Conservation (phyloP, 2,329 filamentous ascomycete genomes). For the Cercospora zeina region DNA sequence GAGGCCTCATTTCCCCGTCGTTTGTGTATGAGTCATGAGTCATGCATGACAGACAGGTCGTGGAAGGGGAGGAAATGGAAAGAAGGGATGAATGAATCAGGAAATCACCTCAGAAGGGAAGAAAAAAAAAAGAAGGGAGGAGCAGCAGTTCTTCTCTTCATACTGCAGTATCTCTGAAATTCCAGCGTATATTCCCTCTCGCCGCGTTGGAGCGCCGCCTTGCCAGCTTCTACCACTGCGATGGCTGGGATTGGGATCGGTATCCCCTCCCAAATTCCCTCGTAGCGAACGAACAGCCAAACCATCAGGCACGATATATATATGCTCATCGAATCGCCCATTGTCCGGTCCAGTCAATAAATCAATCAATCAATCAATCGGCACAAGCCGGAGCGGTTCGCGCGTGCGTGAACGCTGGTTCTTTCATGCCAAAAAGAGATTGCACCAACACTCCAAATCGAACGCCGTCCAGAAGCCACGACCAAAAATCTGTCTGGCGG, state of each 20-base stretch:
- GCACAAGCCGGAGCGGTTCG: background rate
- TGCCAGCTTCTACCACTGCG: background rate
- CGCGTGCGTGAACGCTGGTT: constrained; percentile 1
- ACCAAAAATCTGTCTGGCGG: background rate
- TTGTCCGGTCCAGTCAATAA: too few species aligned
- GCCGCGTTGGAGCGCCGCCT: too few species aligned
- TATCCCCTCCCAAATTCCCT: background rate
- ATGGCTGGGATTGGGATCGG: background rate
- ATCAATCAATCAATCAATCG: background rate
- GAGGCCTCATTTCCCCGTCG: too few species aligned
- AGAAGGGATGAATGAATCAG: background rate
- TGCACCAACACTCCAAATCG: background rate
- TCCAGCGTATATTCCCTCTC: background rate
- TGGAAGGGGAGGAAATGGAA: background rate
- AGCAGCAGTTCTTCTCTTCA: background rate
- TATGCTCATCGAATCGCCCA: background rate
- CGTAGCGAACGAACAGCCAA: background rate
- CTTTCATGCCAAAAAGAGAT: background rate
- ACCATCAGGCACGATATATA: background rate
- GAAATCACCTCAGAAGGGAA: too few species aligned
- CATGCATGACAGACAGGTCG: too few species aligned
- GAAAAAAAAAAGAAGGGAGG: too few species aligned
- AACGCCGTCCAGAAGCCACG: background rate
- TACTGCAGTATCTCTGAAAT: background rate
- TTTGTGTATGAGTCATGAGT: too few species aligned